phyloP scores from a whole-genome alignment of 768 basidiomycete genomes.

The Tulasnella sp. region DNA sequence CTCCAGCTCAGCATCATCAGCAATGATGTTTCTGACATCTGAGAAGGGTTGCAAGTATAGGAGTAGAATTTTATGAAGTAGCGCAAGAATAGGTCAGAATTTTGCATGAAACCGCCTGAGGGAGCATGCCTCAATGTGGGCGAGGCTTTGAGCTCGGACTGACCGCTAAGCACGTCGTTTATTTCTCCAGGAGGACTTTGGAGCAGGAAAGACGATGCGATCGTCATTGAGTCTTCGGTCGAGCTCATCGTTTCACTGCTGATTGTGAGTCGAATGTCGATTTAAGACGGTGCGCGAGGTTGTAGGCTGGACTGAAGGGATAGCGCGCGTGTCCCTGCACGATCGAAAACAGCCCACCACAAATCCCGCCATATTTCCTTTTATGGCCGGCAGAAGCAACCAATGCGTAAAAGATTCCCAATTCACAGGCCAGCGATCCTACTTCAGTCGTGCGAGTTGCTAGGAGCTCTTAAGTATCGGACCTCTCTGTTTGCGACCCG shows the following conservation, averaged over 20 bases:
- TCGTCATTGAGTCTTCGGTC: constrained; percentile 3
- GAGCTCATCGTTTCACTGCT: not conserved
- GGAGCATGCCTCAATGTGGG: constrained; percentile 6
- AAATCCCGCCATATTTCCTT: not conserved
- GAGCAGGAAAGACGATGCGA: constrained; percentile 64
- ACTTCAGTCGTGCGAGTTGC: too few species aligned
- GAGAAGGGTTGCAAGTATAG: constrained; percentile 15
- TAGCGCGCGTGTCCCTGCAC: not conserved
- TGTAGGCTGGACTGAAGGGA: not conserved
- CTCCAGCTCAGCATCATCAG: constrained; percentile 75
- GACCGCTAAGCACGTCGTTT: constrained; percentile 90
- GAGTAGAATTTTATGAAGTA: not conserved
- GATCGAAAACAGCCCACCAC: not conserved
- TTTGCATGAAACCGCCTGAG: not conserved
- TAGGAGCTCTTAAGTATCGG: too few species aligned
- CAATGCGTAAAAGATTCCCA: not conserved
- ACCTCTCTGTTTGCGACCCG: too few species aligned
- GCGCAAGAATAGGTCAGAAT: not conserved
- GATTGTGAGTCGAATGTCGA: not conserved
- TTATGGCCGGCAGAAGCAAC: not conserved
- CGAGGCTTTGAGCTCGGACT: constrained; percentile 5
- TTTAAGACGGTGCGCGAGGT: not conserved
- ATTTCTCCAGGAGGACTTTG: constrained; percentile 95
- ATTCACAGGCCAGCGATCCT: too few species aligned
- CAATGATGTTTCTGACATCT: constrained; percentile 88